Evolutionary conservation across 2,329 filamentous ascomycete species (phyloP).

Genomic region (Cadophora sp.): DNA sequence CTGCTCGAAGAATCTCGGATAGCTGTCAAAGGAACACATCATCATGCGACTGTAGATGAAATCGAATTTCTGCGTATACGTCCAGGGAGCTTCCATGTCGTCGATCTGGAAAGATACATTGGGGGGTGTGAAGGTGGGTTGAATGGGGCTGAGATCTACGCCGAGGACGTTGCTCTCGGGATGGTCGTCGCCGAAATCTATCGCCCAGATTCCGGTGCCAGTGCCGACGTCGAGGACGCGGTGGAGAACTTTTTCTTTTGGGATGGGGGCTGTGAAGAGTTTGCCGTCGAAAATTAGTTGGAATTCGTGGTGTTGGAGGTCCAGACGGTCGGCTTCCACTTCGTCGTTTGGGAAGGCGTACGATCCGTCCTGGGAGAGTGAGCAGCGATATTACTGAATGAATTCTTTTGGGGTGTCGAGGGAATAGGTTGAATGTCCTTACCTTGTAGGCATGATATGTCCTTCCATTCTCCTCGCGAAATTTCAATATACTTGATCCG

Average conservation of each 20-base stretch:
- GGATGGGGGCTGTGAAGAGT: slow-evolving; percentile 42
- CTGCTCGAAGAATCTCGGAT: slow-evolving; percentile 28
- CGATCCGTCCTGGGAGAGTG: slow-evolving; percentile 20
- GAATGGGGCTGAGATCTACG: slow-evolving; percentile 50
- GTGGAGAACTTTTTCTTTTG: slow-evolving; percentile 32
- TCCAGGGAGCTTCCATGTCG: slow-evolving; percentile 63
- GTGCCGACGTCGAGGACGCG: slow-evolving; percentile 28
- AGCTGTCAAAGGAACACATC: slow-evolving; percentile 28
- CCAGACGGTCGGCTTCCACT: slow-evolving; percentile 35
- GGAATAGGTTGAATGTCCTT: not conserved
- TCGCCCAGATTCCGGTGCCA: slow-evolving; percentile 29
- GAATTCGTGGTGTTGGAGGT: slow-evolving; percentile 49
- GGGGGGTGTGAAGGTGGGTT: slow-evolving; percentile 56
- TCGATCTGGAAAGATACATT: slow-evolving; percentile 64
- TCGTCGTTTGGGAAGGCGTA: slow-evolving; percentile 29
- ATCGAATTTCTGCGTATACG: slow-evolving; percentile 60
- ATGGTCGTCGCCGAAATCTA: slow-evolving; percentile 32
- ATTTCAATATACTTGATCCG: slow-evolving; percentile 42
- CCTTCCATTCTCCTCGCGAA: slow-evolving; percentile 48
- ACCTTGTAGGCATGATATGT: slow-evolving; percentile 44
- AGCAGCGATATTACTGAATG: not conserved
- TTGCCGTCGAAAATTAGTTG: slow-evolving; percentile 45
- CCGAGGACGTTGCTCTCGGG: slow-evolving; percentile 42
- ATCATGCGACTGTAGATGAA: slow-evolving; percentile 59
- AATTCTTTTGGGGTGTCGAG: too few species aligned